Evolutionary conservation across 305 asterid genomes (phyloP), one percentile per base, ranked within the genome.

Genomic region (Solanum hybrid): DNA sequence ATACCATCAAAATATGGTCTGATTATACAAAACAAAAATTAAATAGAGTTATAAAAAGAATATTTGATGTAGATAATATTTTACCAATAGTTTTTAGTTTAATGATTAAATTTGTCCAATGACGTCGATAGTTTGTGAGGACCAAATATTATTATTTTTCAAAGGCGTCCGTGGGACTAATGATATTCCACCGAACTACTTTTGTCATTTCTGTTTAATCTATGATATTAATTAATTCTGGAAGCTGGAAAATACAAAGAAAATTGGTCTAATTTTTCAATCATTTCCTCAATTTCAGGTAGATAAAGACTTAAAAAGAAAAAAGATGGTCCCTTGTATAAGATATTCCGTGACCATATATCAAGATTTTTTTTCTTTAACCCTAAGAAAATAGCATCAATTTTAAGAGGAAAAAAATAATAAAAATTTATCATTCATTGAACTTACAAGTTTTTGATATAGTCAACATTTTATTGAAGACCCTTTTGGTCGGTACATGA

Each of bases 1-100:
- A 86, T 89, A 91, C 94, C 93, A 40, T 93, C 78, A 42, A 92
- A 94, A 94, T 89, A 92, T 93, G 85, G 88, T 90, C 77, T 89
- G n/a, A 85, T 92, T 91, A 75, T 86, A 87, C 86, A 26, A 32
- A 66, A 29, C 7, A 10, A 64, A 13, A 64, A 60, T 76, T 5
- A 81, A 37, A 38, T 20, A 84, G 6, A 22, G 69, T 1, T 0
- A 51, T 84, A 17, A 10, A 22, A 84, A 51, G 22, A 84, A 75
- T 75, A 75, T 31, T 17, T 27, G 29, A 84, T 29, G 29, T 40
- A 84, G 73, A 51, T 37, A 31, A 84, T 84, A 22, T 77, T 77
- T 22, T 5, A 84, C 87, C 87, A 51, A 7, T 38, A 38, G 24
- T 24, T 80, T 80, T 26, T 80, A 24, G 31, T 78, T 78, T 78